Base-by-base conservation (phyloP, 2,329 filamentous ascomycete species). In the Curvularia hawaiiensis region DNA sequence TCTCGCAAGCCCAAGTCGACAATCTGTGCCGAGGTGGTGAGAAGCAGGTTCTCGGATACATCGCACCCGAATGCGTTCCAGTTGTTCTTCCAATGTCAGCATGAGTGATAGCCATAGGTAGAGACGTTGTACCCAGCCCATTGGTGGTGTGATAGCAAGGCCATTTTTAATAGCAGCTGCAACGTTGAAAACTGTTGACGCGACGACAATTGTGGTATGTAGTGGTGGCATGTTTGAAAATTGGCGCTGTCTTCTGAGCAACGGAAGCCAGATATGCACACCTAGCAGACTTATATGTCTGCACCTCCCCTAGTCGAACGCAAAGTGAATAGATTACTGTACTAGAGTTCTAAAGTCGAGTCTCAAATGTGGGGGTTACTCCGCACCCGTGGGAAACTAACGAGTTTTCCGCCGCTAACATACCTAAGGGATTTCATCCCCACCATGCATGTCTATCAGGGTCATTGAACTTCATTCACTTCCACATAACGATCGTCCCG, bases 61-160 rank as follows among this genome's bases (percentile, higher is more conserved):
- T 67, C 66, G 54, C 66, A 69, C 8, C 66, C 66, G 44, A 69
- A 69, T 3, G 65, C 63, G 20, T 69, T 69, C 66, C 66, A 69
- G 35, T 68, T 68, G 55, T 68, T 68, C 65, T 68, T 48, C 11
- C 28, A 3, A 8, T 2, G 20, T 57, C 30, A 57, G 50, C 33
- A 33, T 16, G 9, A 7, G 26, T 26, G 12, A 16, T 10, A 11
- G 33, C n/a, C 14, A 35, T 7, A 35, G 10, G 7, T 3, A 20
- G 18, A 22, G 20, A 4, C 4, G 11, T 26, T 55, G 44, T 46
- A 68, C 66, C 65, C 65, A 68, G 33, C 65, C 65, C 64, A 68
- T 68, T 24, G 62, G 62, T 6, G 65, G 65, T 45, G 65, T 68
- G 14, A 63, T 56, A 28, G 65, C 65, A 35, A 68, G 49, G 4